phyloP scores from a whole-genome alignment of 2,329 filamentous ascomycete genomes.

The Annulohypoxylon truncatum region DNA sequence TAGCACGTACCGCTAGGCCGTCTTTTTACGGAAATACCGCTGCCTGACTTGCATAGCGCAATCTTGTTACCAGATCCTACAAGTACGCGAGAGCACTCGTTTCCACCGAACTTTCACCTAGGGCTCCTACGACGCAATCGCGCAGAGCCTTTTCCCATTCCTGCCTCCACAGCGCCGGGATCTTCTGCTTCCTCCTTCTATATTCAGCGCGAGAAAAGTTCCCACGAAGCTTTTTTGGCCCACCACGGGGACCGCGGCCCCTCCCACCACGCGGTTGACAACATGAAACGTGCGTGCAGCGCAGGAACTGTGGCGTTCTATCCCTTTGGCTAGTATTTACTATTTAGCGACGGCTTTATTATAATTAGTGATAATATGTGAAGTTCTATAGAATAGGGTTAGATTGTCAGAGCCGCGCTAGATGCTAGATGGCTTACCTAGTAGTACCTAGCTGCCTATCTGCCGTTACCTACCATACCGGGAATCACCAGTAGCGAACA shows the following conservation, averaged over 20 bases:
- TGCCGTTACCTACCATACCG: too few relatives aligned
- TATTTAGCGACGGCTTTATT: not conserved
- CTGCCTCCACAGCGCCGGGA: not conserved
- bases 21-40: slow-evolving; percentile 10
- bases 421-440: not conserved
- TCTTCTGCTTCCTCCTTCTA: slow-evolving; percentile 4
- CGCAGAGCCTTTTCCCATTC: not conserved
- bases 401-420: not conserved
- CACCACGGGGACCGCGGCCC: not conserved
- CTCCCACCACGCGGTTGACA: not conserved
- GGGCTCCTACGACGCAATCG: not conserved
- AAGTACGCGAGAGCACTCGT: not conserved
- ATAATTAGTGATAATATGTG: not conserved
- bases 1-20: not conserved
- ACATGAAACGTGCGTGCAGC: slow-evolving; percentile 3
- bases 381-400: not conserved
- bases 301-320: not conserved
- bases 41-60: slow-evolving; percentile 9
- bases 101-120: not conserved
- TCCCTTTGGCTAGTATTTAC: not conserved
- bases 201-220: not conserved
- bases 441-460: too few relatives aligned
- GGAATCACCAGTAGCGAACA: too few relatives aligned
- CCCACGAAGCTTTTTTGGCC: not conserved
- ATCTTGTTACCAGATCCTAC: slow-evolving; percentile 7